These are phyloP conservation scores for Globisporangium sylvaticum DNA, from an alignment of 352 stramenopile genomes.

Conservation along the genomic window DNA sequence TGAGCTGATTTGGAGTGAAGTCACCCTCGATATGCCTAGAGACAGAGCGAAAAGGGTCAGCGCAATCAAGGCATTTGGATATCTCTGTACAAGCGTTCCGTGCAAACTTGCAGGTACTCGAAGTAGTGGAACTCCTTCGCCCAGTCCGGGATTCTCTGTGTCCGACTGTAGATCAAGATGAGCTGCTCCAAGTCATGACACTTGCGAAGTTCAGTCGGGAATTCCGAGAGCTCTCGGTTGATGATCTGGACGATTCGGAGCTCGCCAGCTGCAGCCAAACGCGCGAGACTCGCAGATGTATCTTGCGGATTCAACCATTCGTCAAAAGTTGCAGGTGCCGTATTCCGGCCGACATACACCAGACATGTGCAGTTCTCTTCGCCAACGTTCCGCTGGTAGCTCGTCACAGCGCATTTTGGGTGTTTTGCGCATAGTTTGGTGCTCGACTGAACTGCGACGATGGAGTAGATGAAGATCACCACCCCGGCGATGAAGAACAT, in stretches of 20 bases:
- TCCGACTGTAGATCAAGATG: slow-evolving; percentile 7
- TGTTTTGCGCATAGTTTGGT: slow-evolving; percentile 2
- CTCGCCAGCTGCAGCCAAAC: slow-evolving; percentile 11
- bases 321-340: slow-evolving; percentile 1
- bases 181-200: slow-evolving; percentile 21
- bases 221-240: slow-evolving; percentile 16
- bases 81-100: not conserved
- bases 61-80: not conserved
- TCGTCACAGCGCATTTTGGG: slow-evolving; percentile 16
- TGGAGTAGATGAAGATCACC: slow-evolving; percentile 17
- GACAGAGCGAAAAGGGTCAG: not conserved
- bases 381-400: slow-evolving; percentile 23
- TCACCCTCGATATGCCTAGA: slow-evolving; percentile 22
- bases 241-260: slow-evolving; percentile 25
- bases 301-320: slow-evolving; percentile 19
- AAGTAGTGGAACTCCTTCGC: slow-evolving; percentile 7
- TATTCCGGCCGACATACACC: slow-evolving; percentile 22
- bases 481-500: slow-evolving; percentile 8
- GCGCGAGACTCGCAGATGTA: slow-evolving; percentile 7
- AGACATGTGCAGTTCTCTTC: slow-evolving; percentile 18
- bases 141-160: slow-evolving; percentile 6
- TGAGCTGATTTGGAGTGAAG: slow-evolving; percentile 9
- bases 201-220: slow-evolving; percentile 13
- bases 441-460: slow-evolving; percentile 10
- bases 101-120: slow-evolving; percentile 9